A percentile compares a stretch with the other conserved stretches of the same genome.
Conservation (phyloP, 164 flowering plant genomes). For the Warburgia ugandensis region DNA sequence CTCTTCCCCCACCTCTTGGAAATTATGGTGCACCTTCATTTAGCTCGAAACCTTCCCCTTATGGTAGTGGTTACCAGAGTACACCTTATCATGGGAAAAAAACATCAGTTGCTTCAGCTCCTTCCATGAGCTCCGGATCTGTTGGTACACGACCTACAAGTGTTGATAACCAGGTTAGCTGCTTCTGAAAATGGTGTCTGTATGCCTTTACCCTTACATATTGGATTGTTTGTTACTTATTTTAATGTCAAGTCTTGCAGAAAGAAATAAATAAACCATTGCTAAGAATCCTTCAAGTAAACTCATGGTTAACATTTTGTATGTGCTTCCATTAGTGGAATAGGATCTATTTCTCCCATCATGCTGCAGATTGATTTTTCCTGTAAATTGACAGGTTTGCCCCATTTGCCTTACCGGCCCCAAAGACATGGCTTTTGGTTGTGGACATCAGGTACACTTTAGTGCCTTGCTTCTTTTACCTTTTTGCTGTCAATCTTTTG, state of each 20-base stretch:
- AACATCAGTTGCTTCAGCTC: background rate
- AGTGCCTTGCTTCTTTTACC: background rate
- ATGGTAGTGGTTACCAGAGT: background rate
- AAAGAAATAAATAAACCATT: too few relatives aligned
- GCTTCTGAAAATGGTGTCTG: background rate
- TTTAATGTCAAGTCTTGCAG: background rate
- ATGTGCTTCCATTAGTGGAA: background rate
- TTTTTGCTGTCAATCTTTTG: background rate
- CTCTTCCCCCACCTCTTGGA: slow-evolving; percentile 64
- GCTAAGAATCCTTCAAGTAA: too few relatives aligned
- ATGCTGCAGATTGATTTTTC: background rate
- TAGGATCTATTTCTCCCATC: background rate
- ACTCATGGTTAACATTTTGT: too few relatives aligned
- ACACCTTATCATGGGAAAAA: slow-evolving; percentile 22
- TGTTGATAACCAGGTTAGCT: slow-evolving; percentile 23
- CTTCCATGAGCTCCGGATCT: slow-evolving; percentile 5
- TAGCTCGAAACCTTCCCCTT: slow-evolving; percentile 28
- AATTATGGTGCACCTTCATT: slow-evolving; percentile 24
- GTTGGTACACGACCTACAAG: slow-evolving; percentile 41
- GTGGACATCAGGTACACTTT: slow-evolving; percentile 69
- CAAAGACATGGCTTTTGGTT: slow-evolving; percentile 81
- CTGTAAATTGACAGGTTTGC: slow-evolving; percentile 36
- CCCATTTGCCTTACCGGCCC: slow-evolving; percentile 78
- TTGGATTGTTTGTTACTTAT: background rate
- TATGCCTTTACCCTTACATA: background rate